phyloP scores from a whole-genome alignment of 2,329 filamentous ascomycete genomes.

The Neopestalotiopsis sp. region DNA sequence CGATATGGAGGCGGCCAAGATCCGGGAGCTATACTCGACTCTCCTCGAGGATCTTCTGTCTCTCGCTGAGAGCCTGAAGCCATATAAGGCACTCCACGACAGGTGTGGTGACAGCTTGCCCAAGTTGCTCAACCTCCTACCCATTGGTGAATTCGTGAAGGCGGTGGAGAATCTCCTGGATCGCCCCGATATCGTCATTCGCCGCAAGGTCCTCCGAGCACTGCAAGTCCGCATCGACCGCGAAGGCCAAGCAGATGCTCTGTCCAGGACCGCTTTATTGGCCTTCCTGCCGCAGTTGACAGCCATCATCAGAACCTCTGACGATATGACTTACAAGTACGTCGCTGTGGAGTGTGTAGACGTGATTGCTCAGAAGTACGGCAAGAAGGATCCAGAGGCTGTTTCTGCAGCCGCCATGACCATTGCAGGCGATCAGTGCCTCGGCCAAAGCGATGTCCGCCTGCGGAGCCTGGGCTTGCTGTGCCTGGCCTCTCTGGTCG shows the following conservation, averaged over 20 bases:
- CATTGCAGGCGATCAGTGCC: constrained; percentile 76
- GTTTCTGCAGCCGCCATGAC: constrained; percentile 78
- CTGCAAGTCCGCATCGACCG: constrained; percentile 80
- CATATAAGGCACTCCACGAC: constrained; percentile 59
- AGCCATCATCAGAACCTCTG: constrained; percentile 74
- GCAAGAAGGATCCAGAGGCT: constrained; percentile 83
- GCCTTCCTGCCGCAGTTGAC: constrained; percentile 82
- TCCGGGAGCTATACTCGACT: constrained; percentile 71
- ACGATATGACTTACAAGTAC: constrained; percentile 78
- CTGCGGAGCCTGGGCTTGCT: constrained; percentile 85
- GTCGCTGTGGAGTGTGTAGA: constrained; percentile 90
- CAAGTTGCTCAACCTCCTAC: constrained; percentile 82
- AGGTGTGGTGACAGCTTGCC: constrained; percentile 75
- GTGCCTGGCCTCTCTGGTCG: constrained; percentile 86
- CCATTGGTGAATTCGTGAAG: constrained; percentile 87
- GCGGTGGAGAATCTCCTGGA: constrained; percentile 83
- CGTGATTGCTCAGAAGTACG: constrained; percentile 92
- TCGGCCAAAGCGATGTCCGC: constrained; percentile 74
- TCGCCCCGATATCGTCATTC: constrained; percentile 75
- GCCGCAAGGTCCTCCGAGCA: constrained; percentile 80
- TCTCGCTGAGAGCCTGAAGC: constrained; percentile 69
- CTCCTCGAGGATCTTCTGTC: constrained; percentile 70
- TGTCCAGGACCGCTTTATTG: constrained; percentile 74
- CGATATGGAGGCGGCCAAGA: constrained; percentile 69
- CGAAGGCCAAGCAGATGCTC: constrained; percentile 71